These are phyloP conservation scores for Pseudocercospora fuligena DNA, from an alignment of 2,329 filamentous ascomycete genomes.

Conservation along the genomic window DNA sequence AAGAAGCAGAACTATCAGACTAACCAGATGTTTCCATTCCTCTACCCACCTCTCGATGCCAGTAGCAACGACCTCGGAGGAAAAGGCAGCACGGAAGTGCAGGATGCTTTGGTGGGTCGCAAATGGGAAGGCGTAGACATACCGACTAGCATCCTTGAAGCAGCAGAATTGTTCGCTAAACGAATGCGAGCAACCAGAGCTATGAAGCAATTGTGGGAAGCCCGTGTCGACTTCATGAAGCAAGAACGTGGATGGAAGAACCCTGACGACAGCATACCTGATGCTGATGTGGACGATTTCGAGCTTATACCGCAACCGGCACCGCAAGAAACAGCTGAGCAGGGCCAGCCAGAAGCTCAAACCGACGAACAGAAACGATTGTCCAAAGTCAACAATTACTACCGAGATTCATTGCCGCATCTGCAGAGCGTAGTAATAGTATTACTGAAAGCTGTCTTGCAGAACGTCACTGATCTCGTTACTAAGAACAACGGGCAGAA, in stretches of 20 bases:
- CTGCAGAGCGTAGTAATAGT: conserved; percentile 93
- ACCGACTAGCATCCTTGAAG: conserved; percentile 91
- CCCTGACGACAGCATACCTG: conserved; percentile 42
- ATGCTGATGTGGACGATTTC: conserved; percentile 42
- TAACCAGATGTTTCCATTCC: conserved; percentile 97
- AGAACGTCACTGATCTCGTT: conserved; percentile 85
- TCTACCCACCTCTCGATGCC: conserved; percentile 91
- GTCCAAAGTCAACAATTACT: conserved; percentile 75
- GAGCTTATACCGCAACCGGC: conserved; percentile 31
- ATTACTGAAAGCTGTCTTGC: conserved; percentile 82
- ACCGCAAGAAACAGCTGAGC: conserved; percentile 38
- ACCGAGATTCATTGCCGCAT: conserved; percentile 77
- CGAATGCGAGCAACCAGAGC: conserved; percentile 90
- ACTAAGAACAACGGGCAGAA: conserved; percentile 59
- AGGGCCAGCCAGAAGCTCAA: conserved; percentile 33
- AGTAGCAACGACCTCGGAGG: conserved; percentile 89
- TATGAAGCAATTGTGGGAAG: conserved; percentile 92
- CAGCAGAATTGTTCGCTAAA: conserved; percentile 86
- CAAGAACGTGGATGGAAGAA: conserved; percentile 87
- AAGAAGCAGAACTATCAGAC: conserved; percentile 99
- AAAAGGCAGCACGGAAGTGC: conserved; percentile 79
- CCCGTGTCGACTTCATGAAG: conserved; percentile 86
- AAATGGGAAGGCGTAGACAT: conserved; percentile 95
- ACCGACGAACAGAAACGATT: conserved; percentile 37
- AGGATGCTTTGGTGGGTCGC: conserved; percentile 78